Percentiles rank a stretch among this genome's conserved stretches.
Evolutionary conservation across 306 rosid species (phyloP).

Genomic region (Hippophae tibetana): DNA sequence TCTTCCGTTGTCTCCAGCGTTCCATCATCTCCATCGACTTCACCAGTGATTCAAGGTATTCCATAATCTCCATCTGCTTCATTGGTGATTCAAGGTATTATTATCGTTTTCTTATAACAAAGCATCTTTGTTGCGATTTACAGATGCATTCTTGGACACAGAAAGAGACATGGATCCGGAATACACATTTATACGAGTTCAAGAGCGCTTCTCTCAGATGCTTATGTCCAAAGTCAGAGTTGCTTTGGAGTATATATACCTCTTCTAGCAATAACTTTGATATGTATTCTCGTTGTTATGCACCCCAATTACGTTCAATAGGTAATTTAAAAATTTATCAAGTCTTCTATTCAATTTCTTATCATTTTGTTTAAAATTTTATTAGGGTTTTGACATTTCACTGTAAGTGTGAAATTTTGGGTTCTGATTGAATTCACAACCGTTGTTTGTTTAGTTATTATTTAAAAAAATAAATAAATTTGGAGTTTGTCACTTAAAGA

Average conservation of each 20-base stretch:
- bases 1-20: too few relatives aligned
- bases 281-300: constrained; percentile 94
- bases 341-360: neutral
- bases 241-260: constrained; percentile 71
- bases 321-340: constrained; percentile 25
- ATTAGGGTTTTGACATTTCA: constrained; percentile 27
- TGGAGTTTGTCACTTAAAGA: neutral
- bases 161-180: constrained; percentile 75
- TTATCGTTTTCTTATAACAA: neutral
- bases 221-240: constrained; percentile 81
- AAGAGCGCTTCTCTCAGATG: constrained; percentile 90
- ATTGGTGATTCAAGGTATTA: too few relatives aligned
- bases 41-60: too few relatives aligned
- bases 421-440: neutral
- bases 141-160: neutral
- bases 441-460: neutral
- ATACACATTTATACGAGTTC: constrained; percentile 90
- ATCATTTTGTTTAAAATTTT: neutral
- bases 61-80: too few relatives aligned
- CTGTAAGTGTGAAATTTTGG: neutral
- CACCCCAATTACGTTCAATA: constrained; percentile 98
- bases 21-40: too few relatives aligned
- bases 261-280: constrained; percentile 71
- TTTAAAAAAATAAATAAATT: neutral
- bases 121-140: neutral